These are phyloP conservation scores for Tetrahymena malaccensis DNA, from an alignment of 73 alveolate genomes.

Conservation along the genomic window DNA sequence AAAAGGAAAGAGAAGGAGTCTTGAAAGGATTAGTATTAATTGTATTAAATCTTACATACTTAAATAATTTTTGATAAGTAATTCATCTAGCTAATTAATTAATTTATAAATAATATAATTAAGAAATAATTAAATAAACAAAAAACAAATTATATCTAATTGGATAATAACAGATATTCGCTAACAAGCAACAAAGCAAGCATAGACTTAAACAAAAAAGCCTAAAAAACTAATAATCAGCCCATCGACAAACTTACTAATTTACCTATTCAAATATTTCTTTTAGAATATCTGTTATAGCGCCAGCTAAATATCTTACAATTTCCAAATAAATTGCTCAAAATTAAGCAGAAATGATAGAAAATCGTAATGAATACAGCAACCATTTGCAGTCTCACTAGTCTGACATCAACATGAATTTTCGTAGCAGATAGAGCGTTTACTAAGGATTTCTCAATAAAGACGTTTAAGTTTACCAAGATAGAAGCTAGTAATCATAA, in stretches of 20 bases:
- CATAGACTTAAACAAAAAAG: not conserved
- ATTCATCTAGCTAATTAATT: not conserved
- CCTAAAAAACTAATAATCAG: not conserved
- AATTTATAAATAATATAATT: too few species aligned
- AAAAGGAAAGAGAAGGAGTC: not conserved
- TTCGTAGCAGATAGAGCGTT: not conserved
- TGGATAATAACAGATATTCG: not conserved
- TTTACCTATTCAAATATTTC: not conserved
- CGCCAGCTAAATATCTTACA: not conserved
- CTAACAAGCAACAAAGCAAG: not conserved
- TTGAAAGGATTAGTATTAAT: not conserved
- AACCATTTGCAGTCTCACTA: not conserved
- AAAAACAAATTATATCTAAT: not conserved
- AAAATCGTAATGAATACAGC: not conserved
- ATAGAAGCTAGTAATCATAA: not conserved
- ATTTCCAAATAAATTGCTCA: not conserved
- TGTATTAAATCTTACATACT: not conserved
- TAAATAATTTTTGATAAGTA: not conserved
- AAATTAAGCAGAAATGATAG: not conserved
- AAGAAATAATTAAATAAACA: not conserved
- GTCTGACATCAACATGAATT: not conserved
- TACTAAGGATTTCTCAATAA: not conserved
- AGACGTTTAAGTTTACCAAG: not conserved
- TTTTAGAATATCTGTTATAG: too few species aligned
- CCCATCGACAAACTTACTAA: not conserved